Evolutionary conservation across 768 basidiomycete species (phyloP), one percentile per base, ranked within the genome.

Genomic region (Grammothele lineata): DNA sequence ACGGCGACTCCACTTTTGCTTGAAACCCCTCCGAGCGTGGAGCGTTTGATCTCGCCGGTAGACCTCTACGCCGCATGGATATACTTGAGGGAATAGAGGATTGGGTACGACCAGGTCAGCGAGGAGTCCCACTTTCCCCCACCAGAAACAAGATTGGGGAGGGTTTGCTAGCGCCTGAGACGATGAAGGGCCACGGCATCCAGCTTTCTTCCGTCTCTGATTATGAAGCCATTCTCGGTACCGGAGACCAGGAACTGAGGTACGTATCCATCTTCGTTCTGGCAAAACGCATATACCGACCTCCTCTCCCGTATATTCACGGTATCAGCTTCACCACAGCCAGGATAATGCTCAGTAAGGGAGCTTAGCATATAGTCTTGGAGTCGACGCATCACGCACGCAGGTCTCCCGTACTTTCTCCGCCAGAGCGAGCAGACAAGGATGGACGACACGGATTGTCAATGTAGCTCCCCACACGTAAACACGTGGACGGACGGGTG

Each of bases 311-410:
- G 32, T 22, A 10, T 33, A 14, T 39, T 9, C 38, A 70, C 67
- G 68, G 70, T 19, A 69, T 70, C 24, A 70, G 70, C 81, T 87
- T 89, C 41, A 81, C 84, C 0, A 73, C 81, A 0, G 86, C 87
- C 8, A 92, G 92, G 69, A 78, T 87, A 6, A 83, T 76, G 7
- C 79, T 92, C 22, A 87, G 87, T 57, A 83, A 83, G 80, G 83
- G 46, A 18, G 74, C 65, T n/a, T n/a, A n/a, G 49, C 91, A 91
- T 0, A 85, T 92, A 57, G 87, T 94, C 53, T 74, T 92, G 57
- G 87, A 90, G 14, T 72, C 93, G 37, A 84, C 81, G 33, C 93
- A 94, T 64, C 92, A n/a, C n/a, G n/a, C n/a, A n/a, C n/a, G n/a
- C n/a, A n/a, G n/a, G n/a, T n/a, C n/a, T n/a, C n/a, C n/a, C n/a